Base-by-base conservation (phyloP, 192 early-diverging fungal species). In the Allomyces arbusculus region DNA sequence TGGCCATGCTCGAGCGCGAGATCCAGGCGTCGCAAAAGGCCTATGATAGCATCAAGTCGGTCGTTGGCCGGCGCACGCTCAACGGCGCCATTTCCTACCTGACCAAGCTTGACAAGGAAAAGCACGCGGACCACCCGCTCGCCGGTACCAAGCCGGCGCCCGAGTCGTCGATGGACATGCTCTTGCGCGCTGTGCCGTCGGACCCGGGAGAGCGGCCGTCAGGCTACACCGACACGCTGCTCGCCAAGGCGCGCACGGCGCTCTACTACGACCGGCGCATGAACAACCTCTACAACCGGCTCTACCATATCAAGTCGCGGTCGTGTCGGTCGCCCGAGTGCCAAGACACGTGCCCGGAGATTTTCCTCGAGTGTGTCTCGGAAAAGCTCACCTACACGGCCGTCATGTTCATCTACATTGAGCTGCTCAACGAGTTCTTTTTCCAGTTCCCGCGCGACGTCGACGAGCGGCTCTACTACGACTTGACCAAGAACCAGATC, bases 391-490 rank as follows among this genome's bases (percentile, higher is more conserved):
- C 95, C 0, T 90, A 92, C 72, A 91, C 87, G 76, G 88, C 92
- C 44, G 92, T 93, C 45, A 92, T 98, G 89, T 98, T 98, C 72
- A 94, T 98, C 69, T 89, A 91, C 72, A 89, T 94, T 22, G 95
- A 98, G 75, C 80, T 98, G 62, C 76, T 98, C 72, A 94, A 92
- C 72, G 95, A 98, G 75, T 98, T 96, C 77, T 92, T 95, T 71
- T 95, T 95, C 84, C 93, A 96, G 77, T 83, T 96, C 67, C 95
- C 95, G 44, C 76, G 95, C 44, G 91, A 95, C 76, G 84, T 98
- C 23, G 95, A 98, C 73, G 86, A 91, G 66, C 79, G 86, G 64
- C 70, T 98, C 66, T 92, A 93, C 65, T 95, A 95, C 64, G 89
- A 87, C 72, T 78, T 92, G 71, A 82, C 79, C 10, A 75, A 84